Evolutionary conservation across 495 filamentous ascomycete species (phyloP).

Genomic region (Penicillium maclennaniae): DNA sequence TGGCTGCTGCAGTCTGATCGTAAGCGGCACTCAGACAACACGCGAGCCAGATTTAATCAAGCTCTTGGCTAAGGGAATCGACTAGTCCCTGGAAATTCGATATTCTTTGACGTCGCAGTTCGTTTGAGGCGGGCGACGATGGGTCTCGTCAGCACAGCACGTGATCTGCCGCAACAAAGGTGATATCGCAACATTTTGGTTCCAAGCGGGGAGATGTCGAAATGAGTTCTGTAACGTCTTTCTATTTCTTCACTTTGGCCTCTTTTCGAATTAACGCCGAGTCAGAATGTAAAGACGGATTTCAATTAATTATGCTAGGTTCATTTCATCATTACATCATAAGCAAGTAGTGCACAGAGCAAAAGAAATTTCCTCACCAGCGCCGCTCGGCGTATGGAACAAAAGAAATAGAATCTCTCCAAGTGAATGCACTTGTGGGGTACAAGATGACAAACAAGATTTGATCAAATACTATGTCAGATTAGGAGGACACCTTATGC

Average conservation of each 20-base stretch:
- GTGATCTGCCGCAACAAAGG: background rate
- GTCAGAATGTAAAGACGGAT: no score
- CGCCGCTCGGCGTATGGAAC: background rate
- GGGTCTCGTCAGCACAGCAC: background rate
- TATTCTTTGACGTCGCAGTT: background rate
- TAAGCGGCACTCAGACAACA: background rate
- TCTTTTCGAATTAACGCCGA: no score
- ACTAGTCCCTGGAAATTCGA: background rate
- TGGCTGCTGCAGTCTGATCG: background rate
- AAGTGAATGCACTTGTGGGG: background rate
- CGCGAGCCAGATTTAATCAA: background rate
- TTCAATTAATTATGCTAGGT: background rate
- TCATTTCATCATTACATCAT: background rate
- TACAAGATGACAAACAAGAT: background rate
- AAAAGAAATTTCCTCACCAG: background rate
- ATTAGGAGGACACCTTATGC: slow-evolving; percentile 40
- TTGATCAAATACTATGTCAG: no score
- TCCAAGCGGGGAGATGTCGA: no score
- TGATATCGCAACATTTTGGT: background rate
- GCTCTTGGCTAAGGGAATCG: background rate
- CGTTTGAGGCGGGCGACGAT: background rate
- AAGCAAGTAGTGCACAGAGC: background rate
- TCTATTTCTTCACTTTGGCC: no score
- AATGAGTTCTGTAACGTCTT: no score
- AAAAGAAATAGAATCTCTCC: slow-evolving; percentile 2